A percentile compares a stretch with the other conserved stretches of the same genome.
These are phyloP conservation scores for Fusarium nisikadoi DNA, from an alignment of 2,329 filamentous ascomycete genomes.

Conservation along the genomic window DNA sequence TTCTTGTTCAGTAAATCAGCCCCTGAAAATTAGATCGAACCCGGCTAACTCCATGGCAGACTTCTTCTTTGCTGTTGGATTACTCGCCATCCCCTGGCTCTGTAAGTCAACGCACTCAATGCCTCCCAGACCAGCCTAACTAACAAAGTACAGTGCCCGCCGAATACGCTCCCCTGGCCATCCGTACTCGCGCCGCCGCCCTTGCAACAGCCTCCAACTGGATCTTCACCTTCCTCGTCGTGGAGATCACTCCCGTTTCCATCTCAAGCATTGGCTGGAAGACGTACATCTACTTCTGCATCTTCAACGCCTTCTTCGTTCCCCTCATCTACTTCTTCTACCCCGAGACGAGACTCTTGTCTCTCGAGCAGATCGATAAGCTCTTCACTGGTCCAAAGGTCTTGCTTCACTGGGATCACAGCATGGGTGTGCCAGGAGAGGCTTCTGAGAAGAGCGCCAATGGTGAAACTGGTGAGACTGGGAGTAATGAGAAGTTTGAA, in stretches of 20 bases:
- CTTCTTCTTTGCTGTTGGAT: slow-evolving; percentile 55
- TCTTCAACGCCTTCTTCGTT: slow-evolving; percentile 53
- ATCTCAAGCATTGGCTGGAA: slow-evolving; percentile 52
- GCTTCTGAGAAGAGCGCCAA: slow-evolving; percentile 27
- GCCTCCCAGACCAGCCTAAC: background rate
- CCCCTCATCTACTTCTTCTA: slow-evolving; percentile 61
- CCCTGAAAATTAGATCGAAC: rapidly evolving
- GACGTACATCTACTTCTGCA: slow-evolving; percentile 53
- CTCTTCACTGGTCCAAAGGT: slow-evolving; percentile 50
- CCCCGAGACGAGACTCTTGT: slow-evolving; percentile 59
- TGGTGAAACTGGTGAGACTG: slow-evolving; percentile 23
- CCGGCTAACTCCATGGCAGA: slow-evolving; percentile 24
- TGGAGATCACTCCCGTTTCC: slow-evolving; percentile 52
- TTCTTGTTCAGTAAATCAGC: slow-evolving; percentile 50
- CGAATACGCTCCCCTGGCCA: slow-evolving; percentile 55
- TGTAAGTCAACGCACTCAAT: slow-evolving; percentile 24
- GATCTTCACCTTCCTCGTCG: slow-evolving; percentile 51
- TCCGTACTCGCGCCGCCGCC: slow-evolving; percentile 52
- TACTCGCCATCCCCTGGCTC: slow-evolving; percentile 54
- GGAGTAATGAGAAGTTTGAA: slow-evolving; percentile 37
- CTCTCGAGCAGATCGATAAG: slow-evolving; percentile 61
- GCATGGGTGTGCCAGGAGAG: slow-evolving; percentile 48
- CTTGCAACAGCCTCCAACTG: slow-evolving; percentile 54
- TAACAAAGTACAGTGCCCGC: slow-evolving; percentile 49
- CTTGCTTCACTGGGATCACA: slow-evolving; percentile 46